Conservation (phyloP, 2,329 filamentous ascomycete genomes). For the Beauveria brongniartii region DNA sequence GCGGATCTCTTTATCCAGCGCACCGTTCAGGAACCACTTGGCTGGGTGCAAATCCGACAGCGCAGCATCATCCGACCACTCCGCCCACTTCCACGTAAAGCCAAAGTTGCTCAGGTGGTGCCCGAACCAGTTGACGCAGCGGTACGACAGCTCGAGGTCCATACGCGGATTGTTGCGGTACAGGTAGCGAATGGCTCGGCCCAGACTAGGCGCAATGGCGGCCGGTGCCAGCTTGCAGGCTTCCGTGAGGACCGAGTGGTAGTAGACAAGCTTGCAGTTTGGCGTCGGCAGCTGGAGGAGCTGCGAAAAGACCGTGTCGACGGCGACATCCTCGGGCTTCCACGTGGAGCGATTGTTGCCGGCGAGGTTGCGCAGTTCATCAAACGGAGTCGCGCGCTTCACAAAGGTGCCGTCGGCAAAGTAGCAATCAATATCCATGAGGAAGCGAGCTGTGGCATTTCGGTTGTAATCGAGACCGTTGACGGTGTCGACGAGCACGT, state of each 20-base stretch:
- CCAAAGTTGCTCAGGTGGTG: slow-evolving; percentile 98
- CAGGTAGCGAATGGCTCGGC: slow-evolving; percentile 83
- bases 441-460: slow-evolving; percentile 72
- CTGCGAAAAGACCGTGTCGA: slow-evolving; percentile 97
- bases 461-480: slow-evolving; percentile 92
- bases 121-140: slow-evolving; percentile 95
- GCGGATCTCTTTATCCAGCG: slow-evolving; percentile 92
- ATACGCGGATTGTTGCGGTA: slow-evolving; percentile 76
- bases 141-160: slow-evolving; percentile 77
- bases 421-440: slow-evolving; percentile 93
- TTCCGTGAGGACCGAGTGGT: slow-evolving; percentile 90
- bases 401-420: slow-evolving; percentile 86
- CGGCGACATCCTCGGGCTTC: slow-evolving; percentile 95
- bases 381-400: slow-evolving; percentile 86
- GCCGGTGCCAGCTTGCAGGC: slow-evolving; percentile 92
- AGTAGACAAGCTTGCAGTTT: slow-evolving; percentile 93
- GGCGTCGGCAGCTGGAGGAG: slow-evolving; percentile 78
- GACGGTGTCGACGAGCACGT: slow-evolving; percentile 84
- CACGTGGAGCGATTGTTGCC: slow-evolving; percentile 63
- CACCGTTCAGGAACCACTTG: slow-evolving; percentile 87
- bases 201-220: slow-evolving; percentile 90
- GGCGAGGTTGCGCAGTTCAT: slow-evolving; percentile 68
- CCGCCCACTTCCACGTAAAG: slow-evolving; percentile 98
- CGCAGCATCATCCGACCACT: slow-evolving; percentile 85
- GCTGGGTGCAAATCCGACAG: slow-evolving; percentile 71